These are phyloP conservation scores for Wickerhamiella slavikovae DNA, from an alignment of 805 yeast genomes.

Conservation along the genomic window DNA sequence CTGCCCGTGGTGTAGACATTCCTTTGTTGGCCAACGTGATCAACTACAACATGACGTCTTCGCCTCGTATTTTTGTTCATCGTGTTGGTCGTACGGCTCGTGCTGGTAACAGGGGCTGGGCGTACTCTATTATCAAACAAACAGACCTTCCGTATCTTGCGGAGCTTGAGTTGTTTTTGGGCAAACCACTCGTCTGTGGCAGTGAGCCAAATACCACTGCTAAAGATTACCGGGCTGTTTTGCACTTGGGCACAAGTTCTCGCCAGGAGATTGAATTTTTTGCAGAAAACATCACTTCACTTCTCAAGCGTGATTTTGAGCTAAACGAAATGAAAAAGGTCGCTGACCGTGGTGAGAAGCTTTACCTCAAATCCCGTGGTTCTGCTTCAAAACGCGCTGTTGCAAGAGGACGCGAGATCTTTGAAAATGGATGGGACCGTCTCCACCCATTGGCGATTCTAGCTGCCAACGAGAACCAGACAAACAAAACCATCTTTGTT, in stretches of 20 bases:
- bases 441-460: slow-evolving; percentile 46
- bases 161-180: slow-evolving; percentile 78
- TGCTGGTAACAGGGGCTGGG: slow-evolving; percentile 98
- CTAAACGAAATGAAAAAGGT: slow-evolving; percentile 43
- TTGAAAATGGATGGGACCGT: slow-evolving; percentile 51
- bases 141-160: slow-evolving; percentile 80
- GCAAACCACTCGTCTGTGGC: slow-evolving; percentile 42
- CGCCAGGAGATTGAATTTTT: slow-evolving; percentile 45
- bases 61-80: slow-evolving; percentile 78
- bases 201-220: too few species aligned
- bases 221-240: slow-evolving; percentile 54
- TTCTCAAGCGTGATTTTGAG: slow-evolving; percentile 48
- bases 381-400: slow-evolving; percentile 77
- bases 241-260: slow-evolving; percentile 72
- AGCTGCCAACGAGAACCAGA: slow-evolving; percentile 2
- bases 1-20: slow-evolving; percentile 90
- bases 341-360: slow-evolving; percentile 68
- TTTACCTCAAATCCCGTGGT: slow-evolving; percentile 67
- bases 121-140: slow-evolving; percentile 45
- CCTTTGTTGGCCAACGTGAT: slow-evolving; percentile 86
- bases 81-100: slow-evolving; percentile 94
- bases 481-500: too few species aligned
- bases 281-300: slow-evolving; percentile 48
- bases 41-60: slow-evolving; percentile 87
- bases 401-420: slow-evolving; percentile 62